A percentile compares a stretch with the other conserved stretches of the same genome.
phyloP scores from a whole-genome alignment of 768 basidiomycete genomes.

The Mycena rosella region DNA sequence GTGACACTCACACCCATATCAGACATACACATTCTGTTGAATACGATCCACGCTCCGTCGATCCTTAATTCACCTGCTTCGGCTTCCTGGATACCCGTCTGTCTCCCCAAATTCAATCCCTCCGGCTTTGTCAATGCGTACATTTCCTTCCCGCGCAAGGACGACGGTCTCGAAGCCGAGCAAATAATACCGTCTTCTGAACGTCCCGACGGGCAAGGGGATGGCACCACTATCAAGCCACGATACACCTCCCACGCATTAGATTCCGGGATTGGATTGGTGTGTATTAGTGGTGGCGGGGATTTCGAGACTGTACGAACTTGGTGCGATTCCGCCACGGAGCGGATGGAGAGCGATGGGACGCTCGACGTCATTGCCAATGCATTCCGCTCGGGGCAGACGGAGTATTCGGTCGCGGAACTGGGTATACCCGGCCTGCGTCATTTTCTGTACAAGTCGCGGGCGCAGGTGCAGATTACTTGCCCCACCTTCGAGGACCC shows the following conservation, averaged over 20 bases:
- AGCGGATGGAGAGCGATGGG: conserved; percentile 78
- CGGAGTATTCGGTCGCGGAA: conserved; percentile 78
- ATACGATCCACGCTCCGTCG: conserved; percentile 88
- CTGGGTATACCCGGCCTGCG: conserved; percentile 90
- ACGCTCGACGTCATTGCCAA: conserved; percentile 63
- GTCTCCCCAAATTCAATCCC: conserved; percentile 94
- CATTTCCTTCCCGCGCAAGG: conserved; percentile 75
- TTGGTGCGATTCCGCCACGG: conserved; percentile 78
- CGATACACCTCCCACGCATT: conserved; percentile 25
- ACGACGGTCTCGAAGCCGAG: conserved; percentile 43
- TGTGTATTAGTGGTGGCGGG: conserved; percentile 84
- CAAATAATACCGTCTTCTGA: conserved; percentile 34
- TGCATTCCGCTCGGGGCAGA: conserved; percentile 61
- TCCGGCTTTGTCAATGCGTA: conserved; percentile 93
- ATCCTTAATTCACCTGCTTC: conserved; percentile 81
- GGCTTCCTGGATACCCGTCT: conserved; percentile 95
- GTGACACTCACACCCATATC: conserved; percentile 17
- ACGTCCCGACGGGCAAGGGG: conserved; percentile 1
- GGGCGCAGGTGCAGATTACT: conserved; percentile 91
- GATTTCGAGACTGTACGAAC: conserved; percentile 87
- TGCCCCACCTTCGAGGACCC: conserved; percentile 88
- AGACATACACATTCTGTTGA: conserved; percentile 95
- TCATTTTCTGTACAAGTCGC: conserved; percentile 96
- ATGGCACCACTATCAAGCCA: conserved; percentile 15
- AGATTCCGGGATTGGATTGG: conserved; percentile 68